Evolutionary conservation across 2,329 filamentous ascomycete genomes (phyloP), one percentile per base, ranked within the genome.

Genomic region (Laburnicola sp.): DNA sequence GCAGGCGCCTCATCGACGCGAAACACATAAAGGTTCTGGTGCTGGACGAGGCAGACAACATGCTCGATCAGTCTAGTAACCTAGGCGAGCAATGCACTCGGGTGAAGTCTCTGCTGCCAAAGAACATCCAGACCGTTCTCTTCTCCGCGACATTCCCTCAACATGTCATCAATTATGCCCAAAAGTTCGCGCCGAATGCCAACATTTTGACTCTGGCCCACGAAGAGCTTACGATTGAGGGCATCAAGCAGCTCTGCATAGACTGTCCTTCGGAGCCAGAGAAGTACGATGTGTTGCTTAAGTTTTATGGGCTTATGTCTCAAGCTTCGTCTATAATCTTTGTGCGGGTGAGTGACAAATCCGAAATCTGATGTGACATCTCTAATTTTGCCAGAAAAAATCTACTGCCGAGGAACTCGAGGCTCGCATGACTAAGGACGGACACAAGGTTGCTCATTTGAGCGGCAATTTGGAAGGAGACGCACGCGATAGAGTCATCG

Each of bases 301-400:
- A 93, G 70, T 88, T 99, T 53, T 99, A 99, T 70, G 92, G 93
- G 51, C 80, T 97, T 38, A 93, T 99, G 84, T 97, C 92, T 11
- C 91, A 97, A 64, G 92, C 92, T 4, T 96, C 93, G 6, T 97
- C 94, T 0, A 96, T 99, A 68, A 97, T 99, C 64, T 99, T 99
- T 68, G 93, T 97, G 73, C 90, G 87, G 81, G 90, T 92, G 77
- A 54, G 79, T 73, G 34, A 23, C 10, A 8, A 2, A 32, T 21
- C 21, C 23, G 3, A 25, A n/a, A 28, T 8, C 23, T 10, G 23
- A 43, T 22, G 39, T 22, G 43, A 51, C 54, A 44, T 54, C 31
- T 32, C 9, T 7, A 22, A 10, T 7, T 43, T 95, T 88, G 94
- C 88, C 45, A 88, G 92, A 69, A 85, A 88, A 57, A 45, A 34